Evolutionary conservation across 139 green algal genomes (phyloP).

Genomic region (Chlorella ohadii): DNA sequence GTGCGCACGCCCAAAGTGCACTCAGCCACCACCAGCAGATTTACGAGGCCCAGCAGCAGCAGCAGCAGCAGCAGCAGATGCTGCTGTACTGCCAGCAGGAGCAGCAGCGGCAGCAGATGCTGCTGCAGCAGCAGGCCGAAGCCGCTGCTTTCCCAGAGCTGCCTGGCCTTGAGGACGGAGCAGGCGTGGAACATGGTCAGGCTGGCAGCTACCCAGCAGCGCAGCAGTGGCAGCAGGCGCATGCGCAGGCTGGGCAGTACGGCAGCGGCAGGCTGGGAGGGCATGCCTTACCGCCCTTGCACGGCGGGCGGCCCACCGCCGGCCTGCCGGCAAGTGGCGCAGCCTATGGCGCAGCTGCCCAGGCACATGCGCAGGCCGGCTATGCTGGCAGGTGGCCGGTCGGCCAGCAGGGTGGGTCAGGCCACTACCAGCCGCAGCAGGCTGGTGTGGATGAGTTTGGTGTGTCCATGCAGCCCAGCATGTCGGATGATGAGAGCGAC

Average conservation of each 20-base stretch:
- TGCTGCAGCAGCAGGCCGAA: not conserved
- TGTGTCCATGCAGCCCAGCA: constrained; percentile 18
- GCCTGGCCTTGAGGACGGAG: not conserved
- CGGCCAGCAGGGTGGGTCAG: not conserved
- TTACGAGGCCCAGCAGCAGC: not conserved
- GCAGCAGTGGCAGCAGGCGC: not conserved
- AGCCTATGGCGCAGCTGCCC: too few relatives aligned
- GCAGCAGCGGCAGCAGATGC: not conserved
- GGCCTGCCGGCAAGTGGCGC: too few relatives aligned
- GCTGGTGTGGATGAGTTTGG: constrained; percentile 33
- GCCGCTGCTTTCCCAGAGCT: not conserved
- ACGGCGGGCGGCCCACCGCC: too few relatives aligned
- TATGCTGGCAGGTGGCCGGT: not conserved
- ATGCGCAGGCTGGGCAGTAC: not conserved
- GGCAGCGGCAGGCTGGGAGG: too few relatives aligned
- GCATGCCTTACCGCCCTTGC: not conserved
- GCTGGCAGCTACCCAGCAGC: not conserved
- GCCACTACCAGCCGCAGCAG: not conserved
- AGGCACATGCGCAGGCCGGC: too few relatives aligned
- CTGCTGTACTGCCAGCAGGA: not conserved
- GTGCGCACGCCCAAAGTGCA: not conserved
- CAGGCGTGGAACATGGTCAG: not conserved
- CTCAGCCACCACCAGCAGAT: not conserved
- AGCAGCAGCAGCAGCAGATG: not conserved
- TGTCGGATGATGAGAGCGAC: constrained; percentile 28